Percentiles rank a stretch among this genome's conserved stretches.
These are phyloP conservation scores for Arabidopsis suecica DNA, from an alignment of 345 rosid species.

Conservation along the genomic window DNA sequence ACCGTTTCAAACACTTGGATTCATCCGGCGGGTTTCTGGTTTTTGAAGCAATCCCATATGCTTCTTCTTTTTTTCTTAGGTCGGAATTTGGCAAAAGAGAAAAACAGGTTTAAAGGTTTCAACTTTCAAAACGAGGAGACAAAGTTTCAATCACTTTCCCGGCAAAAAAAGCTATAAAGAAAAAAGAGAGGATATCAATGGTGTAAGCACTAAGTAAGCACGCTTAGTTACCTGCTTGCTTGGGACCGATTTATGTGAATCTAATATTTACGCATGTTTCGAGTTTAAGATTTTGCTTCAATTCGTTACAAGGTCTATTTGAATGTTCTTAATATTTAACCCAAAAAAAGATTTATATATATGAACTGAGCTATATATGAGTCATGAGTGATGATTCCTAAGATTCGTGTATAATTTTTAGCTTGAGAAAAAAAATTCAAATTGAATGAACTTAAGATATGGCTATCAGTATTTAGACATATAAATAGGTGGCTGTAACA, in stretches of 20 bases:
- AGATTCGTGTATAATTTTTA: background rate
- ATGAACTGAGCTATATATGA: background rate
- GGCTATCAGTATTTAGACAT: background rate
- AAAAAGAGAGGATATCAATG: background rate
- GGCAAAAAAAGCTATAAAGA: constrained; percentile 28
- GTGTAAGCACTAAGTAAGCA: constrained; percentile 32
- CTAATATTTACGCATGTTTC: background rate
- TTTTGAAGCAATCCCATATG: constrained; percentile 22
- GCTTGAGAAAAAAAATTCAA: background rate
- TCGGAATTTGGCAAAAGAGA: constrained; percentile 1
- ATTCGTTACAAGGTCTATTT: background rate
- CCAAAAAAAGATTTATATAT: too few relatives aligned
- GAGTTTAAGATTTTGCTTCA: background rate
- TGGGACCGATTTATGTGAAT: constrained; percentile 4
- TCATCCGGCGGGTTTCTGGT: constrained; percentile 18
- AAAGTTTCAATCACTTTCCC: constrained; percentile 41
- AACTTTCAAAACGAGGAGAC: constrained; percentile 25
- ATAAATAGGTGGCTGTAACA: background rate
- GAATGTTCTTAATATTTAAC: too few relatives aligned
- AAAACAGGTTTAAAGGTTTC: constrained; percentile 8
- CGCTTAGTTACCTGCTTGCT: constrained; percentile 31
- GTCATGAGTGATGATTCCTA: constrained; percentile 1
- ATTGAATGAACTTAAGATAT: background rate
- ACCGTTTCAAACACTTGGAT: constrained; percentile 44
- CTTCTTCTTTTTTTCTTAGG: background rate